A percentile compares a stretch with the other conserved stretches of the same genome.
Conservation (phyloP, 108 stramenopile genomes). For the Aurantiochytrium sp. region DNA sequence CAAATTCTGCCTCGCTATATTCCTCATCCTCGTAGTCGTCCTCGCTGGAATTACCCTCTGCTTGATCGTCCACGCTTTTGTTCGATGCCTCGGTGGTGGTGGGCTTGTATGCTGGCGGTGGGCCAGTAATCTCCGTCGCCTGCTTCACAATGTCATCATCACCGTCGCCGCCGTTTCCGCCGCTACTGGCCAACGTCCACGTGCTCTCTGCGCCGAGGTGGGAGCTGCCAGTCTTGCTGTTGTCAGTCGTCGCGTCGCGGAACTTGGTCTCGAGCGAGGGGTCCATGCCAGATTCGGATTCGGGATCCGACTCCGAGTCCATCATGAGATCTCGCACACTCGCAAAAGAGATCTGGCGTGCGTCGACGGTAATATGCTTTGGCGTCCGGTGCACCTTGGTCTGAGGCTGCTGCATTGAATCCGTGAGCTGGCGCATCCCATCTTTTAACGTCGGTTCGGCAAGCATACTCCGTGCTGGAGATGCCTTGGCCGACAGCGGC, state of each 20-base stretch:
- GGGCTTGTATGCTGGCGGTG: too few species aligned
- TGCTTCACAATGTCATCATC: background rate
- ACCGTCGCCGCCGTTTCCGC: too few species aligned
- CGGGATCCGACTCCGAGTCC: background rate
- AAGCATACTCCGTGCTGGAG: too few species aligned
- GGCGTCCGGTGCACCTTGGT: background rate
- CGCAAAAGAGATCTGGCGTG: background rate
- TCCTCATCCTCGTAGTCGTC: background rate
- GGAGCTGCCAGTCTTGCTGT: too few species aligned
- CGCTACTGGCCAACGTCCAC: too few species aligned
- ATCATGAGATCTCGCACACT: background rate
- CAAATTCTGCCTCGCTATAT: background rate
- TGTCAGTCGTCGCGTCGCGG: too few species aligned
- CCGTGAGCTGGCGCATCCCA: too few species aligned
- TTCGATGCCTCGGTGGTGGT: too few species aligned
- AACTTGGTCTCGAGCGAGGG: too few species aligned
- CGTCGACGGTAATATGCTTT: background rate
- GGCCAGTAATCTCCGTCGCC: background rate
- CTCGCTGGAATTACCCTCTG: background rate
- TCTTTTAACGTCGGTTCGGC: too few species aligned
- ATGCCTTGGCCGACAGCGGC: background rate
- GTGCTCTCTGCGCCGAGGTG: too few species aligned
- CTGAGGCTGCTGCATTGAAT: background rate
- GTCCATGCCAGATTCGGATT: too few species aligned
- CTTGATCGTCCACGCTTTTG: background rate